Percentiles rank a stretch among this genome's conserved stretches.
Evolutionary conservation across 2,329 filamentous ascomycete species (phyloP).

Genomic region (Magnaporthales sp.): DNA sequence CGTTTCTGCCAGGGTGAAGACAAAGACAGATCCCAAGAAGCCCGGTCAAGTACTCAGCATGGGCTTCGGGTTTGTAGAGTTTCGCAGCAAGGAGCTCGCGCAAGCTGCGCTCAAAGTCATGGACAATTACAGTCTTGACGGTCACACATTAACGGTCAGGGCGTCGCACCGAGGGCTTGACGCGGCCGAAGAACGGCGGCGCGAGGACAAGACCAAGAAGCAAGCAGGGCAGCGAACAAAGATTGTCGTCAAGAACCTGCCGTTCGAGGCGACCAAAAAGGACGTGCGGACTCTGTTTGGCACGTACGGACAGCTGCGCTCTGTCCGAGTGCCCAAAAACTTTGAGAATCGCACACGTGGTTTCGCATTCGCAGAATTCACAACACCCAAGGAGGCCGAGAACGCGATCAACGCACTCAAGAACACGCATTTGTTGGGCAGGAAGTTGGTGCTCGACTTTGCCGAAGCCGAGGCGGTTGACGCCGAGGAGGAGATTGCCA

Average conservation of each 20-base stretch:
- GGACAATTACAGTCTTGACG: constrained; percentile 82
- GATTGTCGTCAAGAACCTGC: constrained; percentile 96
- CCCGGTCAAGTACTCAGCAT: constrained; percentile 84
- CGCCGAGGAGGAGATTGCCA: constrained; percentile 90
- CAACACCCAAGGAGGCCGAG: constrained; percentile 76
- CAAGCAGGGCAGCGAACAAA: constrained; percentile 70
- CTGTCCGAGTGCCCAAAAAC: constrained; percentile 90
- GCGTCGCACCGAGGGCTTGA: constrained; percentile 81
- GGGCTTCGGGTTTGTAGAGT: constrained; percentile 95
- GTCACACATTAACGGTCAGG: constrained; percentile 76
- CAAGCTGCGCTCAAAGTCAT: constrained; percentile 74
- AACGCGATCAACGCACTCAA: constrained; percentile 86
- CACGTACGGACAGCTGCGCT: constrained; percentile 84
- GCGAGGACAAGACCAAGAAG: constrained; percentile 78
- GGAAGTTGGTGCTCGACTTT: constrained; percentile 84
- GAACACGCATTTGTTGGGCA: constrained; percentile 87
- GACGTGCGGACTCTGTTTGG: constrained; percentile 80
- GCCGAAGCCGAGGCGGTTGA: constrained; percentile 82
- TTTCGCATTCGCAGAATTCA: constrained; percentile 95
- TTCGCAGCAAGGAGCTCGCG: constrained; percentile 68
- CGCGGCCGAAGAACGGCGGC: constrained; percentile 76
- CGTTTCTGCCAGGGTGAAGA: constrained; percentile 82
- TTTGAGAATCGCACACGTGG: constrained; percentile 83
- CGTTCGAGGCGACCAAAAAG: constrained; percentile 91
- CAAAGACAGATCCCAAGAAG: constrained; percentile 85